phyloP scores from a whole-genome alignment of 2,329 filamentous ascomycete genomes.

The Aspergillus neoniger region DNA sequence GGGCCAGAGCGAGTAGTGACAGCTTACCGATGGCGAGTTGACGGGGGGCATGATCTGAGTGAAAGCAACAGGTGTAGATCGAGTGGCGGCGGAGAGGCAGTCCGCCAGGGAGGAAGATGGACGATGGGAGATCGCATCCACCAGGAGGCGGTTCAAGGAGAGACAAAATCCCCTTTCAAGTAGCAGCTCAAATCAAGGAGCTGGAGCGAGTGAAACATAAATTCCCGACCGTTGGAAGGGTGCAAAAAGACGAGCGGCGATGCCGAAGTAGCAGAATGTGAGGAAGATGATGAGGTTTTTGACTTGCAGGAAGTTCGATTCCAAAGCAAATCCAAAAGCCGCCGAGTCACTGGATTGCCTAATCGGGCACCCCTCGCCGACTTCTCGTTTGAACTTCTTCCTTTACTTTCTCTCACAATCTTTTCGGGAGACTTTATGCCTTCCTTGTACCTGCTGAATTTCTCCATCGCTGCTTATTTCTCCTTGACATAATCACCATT shows the following conservation, averaged over 20 bases:
- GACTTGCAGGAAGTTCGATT: too few relatives aligned
- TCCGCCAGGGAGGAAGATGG: constrained; percentile 13
- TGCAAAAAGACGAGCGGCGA: not conserved
- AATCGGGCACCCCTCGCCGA: constrained; percentile 2
- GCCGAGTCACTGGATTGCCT: constrained; percentile 10
- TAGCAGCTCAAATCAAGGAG: not conserved
- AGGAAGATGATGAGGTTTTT: too few relatives aligned
- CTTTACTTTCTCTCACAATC: not conserved
- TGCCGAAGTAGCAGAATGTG: not conserved
- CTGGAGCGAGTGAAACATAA: not conserved
- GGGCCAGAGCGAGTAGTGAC: not conserved
- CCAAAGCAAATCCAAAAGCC: not conserved
- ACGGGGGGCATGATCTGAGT: constrained; percentile 43
- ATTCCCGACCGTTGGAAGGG: not conserved
- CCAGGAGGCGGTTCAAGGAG: not conserved
- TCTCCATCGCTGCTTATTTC: not conserved
- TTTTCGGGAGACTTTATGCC: not conserved
- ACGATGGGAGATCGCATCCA: not conserved
- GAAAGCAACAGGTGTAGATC: not conserved
- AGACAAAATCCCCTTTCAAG: not conserved
- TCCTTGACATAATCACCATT: not conserved
- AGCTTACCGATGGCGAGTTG: constrained; percentile 47
- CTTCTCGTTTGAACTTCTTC: not conserved
- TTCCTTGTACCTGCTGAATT: not conserved
- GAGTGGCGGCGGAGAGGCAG: constrained; percentile 13